Evolutionary conservation across 768 basidiomycete species (phyloP).

Genomic region (Coprinopsis strossmayeri): DNA sequence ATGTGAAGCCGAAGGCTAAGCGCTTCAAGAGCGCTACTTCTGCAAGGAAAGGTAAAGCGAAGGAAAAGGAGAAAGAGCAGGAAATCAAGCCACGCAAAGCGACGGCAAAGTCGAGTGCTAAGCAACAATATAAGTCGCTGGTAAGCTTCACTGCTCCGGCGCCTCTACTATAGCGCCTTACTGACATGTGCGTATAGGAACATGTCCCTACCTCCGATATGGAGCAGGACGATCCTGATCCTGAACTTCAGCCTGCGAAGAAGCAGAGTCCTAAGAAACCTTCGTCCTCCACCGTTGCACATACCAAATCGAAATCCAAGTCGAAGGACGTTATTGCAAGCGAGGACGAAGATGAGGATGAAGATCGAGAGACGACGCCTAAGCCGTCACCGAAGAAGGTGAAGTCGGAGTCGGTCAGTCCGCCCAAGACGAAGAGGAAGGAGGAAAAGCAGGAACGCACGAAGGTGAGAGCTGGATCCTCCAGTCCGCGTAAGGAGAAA

Average conservation of each 20-base stretch:
- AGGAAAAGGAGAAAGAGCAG: constrained; percentile 4
- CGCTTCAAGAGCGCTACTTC: too few relatives aligned
- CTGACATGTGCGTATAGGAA: too few relatives aligned
- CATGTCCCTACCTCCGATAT: constrained; percentile 34
- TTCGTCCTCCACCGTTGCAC: too few relatives aligned
- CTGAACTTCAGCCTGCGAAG: too few relatives aligned
- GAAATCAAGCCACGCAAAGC: neutral
- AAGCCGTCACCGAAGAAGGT: neutral
- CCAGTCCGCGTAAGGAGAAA: too few relatives aligned
- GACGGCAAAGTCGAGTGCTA: neutral
- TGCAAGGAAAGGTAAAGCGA: constrained; percentile 7
- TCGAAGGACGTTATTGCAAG: neutral
- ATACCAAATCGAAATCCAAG: neutral
- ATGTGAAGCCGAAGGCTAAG: constrained; percentile 11
- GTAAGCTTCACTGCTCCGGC: too few relatives aligned
- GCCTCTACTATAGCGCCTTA: too few relatives aligned
- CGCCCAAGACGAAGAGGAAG: neutral
- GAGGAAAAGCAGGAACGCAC: too few relatives aligned
- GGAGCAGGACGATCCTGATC: neutral
- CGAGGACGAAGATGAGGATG: constrained; percentile 4
- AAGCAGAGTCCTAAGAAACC: too few relatives aligned
- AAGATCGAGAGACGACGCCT: neutral
- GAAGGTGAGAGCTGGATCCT: too few relatives aligned
- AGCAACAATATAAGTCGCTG: too few relatives aligned
- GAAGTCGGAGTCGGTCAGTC: neutral